Conservation (phyloP, 2,329 filamentous ascomycete genomes). For the Beauveria varroae region DNA sequence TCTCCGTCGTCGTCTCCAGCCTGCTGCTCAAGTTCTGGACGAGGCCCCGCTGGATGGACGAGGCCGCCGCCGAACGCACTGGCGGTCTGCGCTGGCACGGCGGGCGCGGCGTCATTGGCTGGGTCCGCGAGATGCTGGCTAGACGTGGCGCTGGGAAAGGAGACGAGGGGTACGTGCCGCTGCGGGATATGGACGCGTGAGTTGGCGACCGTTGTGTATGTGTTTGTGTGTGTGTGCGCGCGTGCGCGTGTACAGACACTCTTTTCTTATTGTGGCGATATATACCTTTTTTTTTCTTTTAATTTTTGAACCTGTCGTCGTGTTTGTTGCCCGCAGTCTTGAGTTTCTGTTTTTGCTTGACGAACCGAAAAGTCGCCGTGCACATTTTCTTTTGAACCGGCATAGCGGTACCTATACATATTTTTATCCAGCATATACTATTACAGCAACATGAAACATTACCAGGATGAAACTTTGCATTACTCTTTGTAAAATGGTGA, state of each 20-base stretch:
- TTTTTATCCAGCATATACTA: neutral
- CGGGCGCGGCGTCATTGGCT: constrained; percentile 35
- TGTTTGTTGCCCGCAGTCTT: neutral
- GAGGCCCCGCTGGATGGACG: constrained; percentile 79
- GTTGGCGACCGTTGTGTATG: neutral
- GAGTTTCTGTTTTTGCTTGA: neutral
- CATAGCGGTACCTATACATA: neutral
- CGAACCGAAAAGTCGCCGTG: neutral
- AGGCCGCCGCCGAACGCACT: constrained; percentile 54
- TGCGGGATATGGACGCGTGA: constrained; percentile 42
- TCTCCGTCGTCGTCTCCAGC: constrained; percentile 81
- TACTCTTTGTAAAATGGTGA: neutral
- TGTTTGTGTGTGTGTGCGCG: neutral
- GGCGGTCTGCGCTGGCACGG: constrained; percentile 34
- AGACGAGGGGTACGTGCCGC: constrained; percentile 52
- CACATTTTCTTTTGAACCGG: neutral
- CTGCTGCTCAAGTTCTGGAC: constrained; percentile 82
- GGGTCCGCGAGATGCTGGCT: constrained; percentile 33
- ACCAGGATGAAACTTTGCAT: neutral
- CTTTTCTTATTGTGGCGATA: neutral
- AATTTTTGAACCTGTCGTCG: neutral
- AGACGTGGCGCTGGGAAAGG: constrained; percentile 26
- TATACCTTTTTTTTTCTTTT: neutral
- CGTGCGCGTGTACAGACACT: neutral
- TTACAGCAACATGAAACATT: neutral